Evolutionary conservation across 2,329 filamentous ascomycete genomes (phyloP).

Genomic region (Neonectria faginata): DNA sequence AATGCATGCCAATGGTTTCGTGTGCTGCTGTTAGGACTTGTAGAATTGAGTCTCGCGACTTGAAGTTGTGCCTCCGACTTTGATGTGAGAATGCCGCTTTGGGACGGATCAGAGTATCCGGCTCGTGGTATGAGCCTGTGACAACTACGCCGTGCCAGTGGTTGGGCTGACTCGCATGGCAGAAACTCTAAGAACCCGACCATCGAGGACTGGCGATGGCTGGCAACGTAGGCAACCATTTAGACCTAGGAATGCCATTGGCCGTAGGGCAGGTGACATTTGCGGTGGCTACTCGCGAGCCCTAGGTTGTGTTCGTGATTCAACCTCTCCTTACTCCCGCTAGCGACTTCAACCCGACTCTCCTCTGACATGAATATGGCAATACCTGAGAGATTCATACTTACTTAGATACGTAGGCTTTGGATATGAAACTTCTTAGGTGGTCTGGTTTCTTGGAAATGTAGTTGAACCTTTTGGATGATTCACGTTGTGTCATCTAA

Average conservation of each 20-base stretch:
- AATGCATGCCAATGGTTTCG: constrained; percentile 5
- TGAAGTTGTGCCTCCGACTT: background rate
- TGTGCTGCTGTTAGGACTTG: background rate
- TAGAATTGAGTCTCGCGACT: background rate
- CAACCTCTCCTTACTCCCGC: background rate
- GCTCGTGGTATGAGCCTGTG: too few species aligned
- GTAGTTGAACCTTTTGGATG: constrained; percentile 22
- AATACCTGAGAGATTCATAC: background rate
- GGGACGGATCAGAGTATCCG: background rate
- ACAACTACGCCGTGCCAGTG: too few species aligned
- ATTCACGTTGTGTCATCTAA: background rate
- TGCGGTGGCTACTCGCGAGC: background rate
- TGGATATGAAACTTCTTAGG: background rate
- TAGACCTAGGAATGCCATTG: background rate
- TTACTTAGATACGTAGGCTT: background rate
- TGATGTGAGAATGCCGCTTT: background rate
- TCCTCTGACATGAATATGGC: background rate
- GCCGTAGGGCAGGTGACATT: too few species aligned
- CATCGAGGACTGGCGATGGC: background rate
- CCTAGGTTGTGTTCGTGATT: constrained; percentile 1
- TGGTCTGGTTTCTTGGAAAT: constrained; percentile 15
- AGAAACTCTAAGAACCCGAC: background rate
- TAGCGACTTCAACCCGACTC: background rate
- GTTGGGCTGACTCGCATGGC: background rate
- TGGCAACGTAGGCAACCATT: background rate